A percentile compares a stretch with the other conserved stretches of the same genome.
phyloP scores from a whole-genome alignment of 2,329 filamentous ascomycete genomes.

The Fusarium sp. region DNA sequence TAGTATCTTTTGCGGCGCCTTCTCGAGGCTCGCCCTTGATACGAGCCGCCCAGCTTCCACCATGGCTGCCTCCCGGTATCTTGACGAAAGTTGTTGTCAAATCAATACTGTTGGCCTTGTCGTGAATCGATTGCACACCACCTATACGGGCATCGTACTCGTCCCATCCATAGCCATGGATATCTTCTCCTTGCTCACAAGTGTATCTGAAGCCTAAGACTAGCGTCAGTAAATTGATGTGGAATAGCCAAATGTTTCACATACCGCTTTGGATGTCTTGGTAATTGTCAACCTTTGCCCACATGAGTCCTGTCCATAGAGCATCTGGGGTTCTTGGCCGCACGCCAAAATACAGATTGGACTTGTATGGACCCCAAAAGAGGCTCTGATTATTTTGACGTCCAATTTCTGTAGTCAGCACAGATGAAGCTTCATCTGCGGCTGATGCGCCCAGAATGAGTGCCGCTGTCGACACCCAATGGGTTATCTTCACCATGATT shows the following conservation, averaged over 20 bases:
- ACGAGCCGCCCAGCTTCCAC: conserved; percentile 91
- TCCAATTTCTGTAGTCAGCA: conserved; percentile 62
- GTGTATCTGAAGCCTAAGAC: conserved; percentile 84
- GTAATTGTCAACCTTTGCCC: conserved; percentile 87
- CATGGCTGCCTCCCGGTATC: conserved; percentile 83
- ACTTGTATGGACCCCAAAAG: conserved; percentile 94
- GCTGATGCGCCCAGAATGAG: conserved; percentile 46
- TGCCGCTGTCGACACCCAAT: conserved; percentile 47
- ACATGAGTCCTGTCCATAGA: conserved; percentile 85
- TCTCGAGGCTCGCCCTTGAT: conserved; percentile 83
- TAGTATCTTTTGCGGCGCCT: conserved; percentile 73
- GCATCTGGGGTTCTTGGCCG: conserved; percentile 84
- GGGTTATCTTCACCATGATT: conserved; percentile 49
- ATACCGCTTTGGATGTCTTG: conserved; percentile 78
- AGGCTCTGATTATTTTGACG: conserved; percentile 81
- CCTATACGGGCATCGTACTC: conserved; percentile 92
- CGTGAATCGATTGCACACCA: conserved; percentile 90
- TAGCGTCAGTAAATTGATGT: conserved; percentile 8
- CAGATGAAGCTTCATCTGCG: conserved; percentile 48
- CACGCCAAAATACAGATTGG: conserved; percentile 94
- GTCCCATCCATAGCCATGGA: conserved; percentile 97
- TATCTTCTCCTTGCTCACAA: conserved; percentile 93
- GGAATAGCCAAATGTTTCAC: conserved; percentile 8
- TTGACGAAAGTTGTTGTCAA: conserved; percentile 95
- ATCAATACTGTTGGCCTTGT: conserved; percentile 87